Evolutionary conservation across 1,139 yeast species (phyloP), one percentile per base, ranked within the genome.

Genomic region (Taphrina pruni): DNA sequence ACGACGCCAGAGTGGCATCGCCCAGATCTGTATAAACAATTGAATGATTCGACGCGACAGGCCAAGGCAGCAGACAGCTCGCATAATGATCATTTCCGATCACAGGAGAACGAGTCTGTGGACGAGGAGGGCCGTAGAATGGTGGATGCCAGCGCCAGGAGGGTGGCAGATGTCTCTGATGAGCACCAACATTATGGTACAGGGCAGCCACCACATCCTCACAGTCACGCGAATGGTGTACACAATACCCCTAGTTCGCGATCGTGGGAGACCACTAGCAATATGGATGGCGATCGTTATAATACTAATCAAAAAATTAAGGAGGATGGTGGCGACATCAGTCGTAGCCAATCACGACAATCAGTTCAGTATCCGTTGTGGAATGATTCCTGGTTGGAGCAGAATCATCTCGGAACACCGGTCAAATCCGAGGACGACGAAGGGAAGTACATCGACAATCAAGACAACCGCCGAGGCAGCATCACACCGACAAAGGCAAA

Each of bases 321-420:
- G 20, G 20, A 45, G 8, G 48, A 45, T 8, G 2, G 8, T n/a
- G 20, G 20, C 2, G 8, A 45, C 48, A 8, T 50, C 36, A 21
- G 36, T 8, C 20, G 54, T 2, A 50, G 54, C 36, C 36, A 54
- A 17, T 35, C 58, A 17, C 58, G 58, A 26, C 20, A n/a, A 7
- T 38, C 58, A 36, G 12, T 54, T 11, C 43, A 26, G 20, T n/a
- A 8, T 14, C 58, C 54, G 6, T n/a, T 50, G n/a, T 54, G 43
- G 58, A 20, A 54, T 20, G 58, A 54, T 35, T n/a, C 43, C 20
- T 54, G 58, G 58, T 17, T 38, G 43, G 43, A 38, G 8, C 43
- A 54, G 2, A 35, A 54, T 20, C 35, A 54, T 43, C 20, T 54
- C 20, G 58, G 58, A 6, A 11, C 11, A 12, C 58, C 58, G 9